These are phyloP conservation scores for Tetrapisispora taiwanensis DNA, from an alignment of 805 yeast species.

Conservation along the genomic window DNA sequence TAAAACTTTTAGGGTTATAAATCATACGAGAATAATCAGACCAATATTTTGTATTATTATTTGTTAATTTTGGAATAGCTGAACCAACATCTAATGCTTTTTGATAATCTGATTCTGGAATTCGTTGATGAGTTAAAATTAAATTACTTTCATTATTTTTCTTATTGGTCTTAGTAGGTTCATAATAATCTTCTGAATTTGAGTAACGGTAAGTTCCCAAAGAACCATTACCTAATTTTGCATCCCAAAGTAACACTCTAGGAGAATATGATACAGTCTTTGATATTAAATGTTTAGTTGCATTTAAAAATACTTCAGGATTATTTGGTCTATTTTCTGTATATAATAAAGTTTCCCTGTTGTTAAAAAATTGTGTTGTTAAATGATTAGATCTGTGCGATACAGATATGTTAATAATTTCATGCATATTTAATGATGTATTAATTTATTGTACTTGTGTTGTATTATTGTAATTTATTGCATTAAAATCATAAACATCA, in stretches of 20 bases:
- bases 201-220: slow-evolving; percentile 45
- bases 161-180: slow-evolving; percentile 6
- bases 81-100: slow-evolving; percentile 44
- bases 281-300: slow-evolving; percentile 30
- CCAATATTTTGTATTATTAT: slow-evolving; percentile 54
- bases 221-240: slow-evolving; percentile 66
- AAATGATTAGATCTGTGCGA: slow-evolving; percentile 70
- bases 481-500: too few species aligned
- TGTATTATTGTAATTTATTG: too few species aligned
- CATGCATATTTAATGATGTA: too few species aligned
- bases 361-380: slow-evolving; percentile 71
- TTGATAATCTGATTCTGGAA: slow-evolving; percentile 53
- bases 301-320: slow-evolving; percentile 33
- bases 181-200: slow-evolving; percentile 17
- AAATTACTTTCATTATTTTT: slow-evolving; percentile 10
- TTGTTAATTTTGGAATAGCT: slow-evolving; percentile 28
- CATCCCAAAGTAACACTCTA: slow-evolving; percentile 72
- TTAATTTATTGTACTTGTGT: too few species aligned
- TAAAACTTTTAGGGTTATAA: slow-evolving; percentile 50
- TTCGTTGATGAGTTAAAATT: slow-evolving; percentile 28
- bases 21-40: slow-evolving; percentile 65
- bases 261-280: slow-evolving; percentile 64
- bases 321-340: slow-evolving; percentile 1
- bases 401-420: slow-evolving; percentile 58
- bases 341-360: slow-evolving; percentile 61